These are phyloP conservation scores for sweet orange (Citrus sinensis) DNA, from an alignment of 345 rosid genomes.

Conservation along the genomic window DVS_A1.0 CM039162.1:7812001-7812500, in stretches of 20 bases:
- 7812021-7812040: background rate
- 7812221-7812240: constrained; percentile 92
- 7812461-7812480: too few species aligned
- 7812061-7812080: background rate
- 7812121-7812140: background rate
- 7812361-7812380: constrained; percentile 47
- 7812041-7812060: background rate
- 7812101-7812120: background rate
- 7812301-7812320: constrained; percentile 96
- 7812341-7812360: constrained; percentile 97
- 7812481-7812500: background rate
- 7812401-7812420: background rate
- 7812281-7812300: constrained; percentile 97
- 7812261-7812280: constrained; percentile 85
- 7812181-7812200: constrained; percentile 62
- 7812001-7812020: background rate
- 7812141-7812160: background rate
- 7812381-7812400: background rate
- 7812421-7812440: background rate
- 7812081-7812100: background rate
- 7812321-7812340: constrained; percentile 94
- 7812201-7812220: constrained; percentile 80
- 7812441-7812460: background rate
- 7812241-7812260: constrained; percentile 88
- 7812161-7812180: constrained; percentile 1